Evolutionary conservation across 495 filamentous ascomycete species (phyloP).

Genomic region (Aspergillus steynii): DNA sequence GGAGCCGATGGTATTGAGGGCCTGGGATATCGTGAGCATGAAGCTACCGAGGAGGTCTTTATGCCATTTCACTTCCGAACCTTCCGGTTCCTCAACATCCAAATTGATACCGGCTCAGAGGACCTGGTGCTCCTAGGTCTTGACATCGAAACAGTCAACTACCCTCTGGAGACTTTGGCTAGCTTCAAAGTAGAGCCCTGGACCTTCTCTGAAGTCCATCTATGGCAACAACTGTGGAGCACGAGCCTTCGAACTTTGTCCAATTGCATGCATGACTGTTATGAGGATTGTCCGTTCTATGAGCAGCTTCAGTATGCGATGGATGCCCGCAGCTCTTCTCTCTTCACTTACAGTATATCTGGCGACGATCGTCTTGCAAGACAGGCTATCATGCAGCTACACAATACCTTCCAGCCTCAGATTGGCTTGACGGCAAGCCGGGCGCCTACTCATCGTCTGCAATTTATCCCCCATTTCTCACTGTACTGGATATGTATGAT

Average conservation of each 20-base stretch:
- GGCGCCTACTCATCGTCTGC: constrained; percentile 36
- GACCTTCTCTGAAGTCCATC: not conserved
- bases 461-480: constrained; percentile 37
- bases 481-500: constrained; percentile 42
- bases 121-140: not conserved
- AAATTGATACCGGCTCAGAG: not conserved
- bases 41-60: not conserved
- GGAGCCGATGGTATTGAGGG: not conserved
- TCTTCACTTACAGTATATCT: constrained; percentile 41
- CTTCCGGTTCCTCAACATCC: not conserved
- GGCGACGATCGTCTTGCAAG: constrained; percentile 41
- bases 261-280: constrained; percentile 44
- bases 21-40: not conserved
- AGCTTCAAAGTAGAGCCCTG: not conserved
- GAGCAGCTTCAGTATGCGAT: constrained; percentile 42
- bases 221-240: constrained; percentile 23
- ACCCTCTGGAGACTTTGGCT: not conserved
- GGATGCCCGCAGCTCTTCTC: constrained; percentile 31
- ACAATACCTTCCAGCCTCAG: constrained; percentile 28
- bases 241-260: constrained; percentile 34
- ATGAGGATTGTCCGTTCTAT: constrained; percentile 43
- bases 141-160: not conserved
- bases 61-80: not conserved
- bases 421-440: constrained; percentile 36
- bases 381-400: constrained; percentile 38